A percentile compares a stretch with the other conserved stretches of the same genome.
Conservation (phyloP, 1,284 basidiomycete genomes). For the Stereum hirsutum region DNA sequence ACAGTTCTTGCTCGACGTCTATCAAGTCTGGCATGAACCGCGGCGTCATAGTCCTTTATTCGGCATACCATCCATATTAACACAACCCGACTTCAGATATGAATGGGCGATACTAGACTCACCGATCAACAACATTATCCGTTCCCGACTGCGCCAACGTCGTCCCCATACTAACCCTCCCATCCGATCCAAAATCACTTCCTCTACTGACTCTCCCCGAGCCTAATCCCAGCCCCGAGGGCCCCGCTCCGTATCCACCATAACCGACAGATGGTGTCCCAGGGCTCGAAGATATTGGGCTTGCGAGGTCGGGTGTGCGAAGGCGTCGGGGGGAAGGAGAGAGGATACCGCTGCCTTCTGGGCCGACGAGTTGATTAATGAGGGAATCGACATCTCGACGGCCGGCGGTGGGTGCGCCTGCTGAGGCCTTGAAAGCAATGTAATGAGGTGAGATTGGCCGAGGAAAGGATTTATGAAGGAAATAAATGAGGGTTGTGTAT, state of each 20-base stretch:
- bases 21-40: slow-evolving; percentile 67
- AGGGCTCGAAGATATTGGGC: slow-evolving; percentile 45
- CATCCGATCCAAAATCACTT: slow-evolving; percentile 52
- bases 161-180: slow-evolving; percentile 33
- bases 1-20: slow-evolving; percentile 82
- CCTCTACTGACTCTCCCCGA: slow-evolving; percentile 59
- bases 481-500: neutral
- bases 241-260: slow-evolving; percentile 31
- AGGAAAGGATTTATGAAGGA: too few species aligned
- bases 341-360: neutral
- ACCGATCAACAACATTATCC: slow-evolving; percentile 64
- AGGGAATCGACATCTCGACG: slow-evolving; percentile 11
- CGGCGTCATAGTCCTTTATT: slow-evolving; percentile 48
- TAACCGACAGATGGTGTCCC: slow-evolving; percentile 54
- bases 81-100: slow-evolving; percentile 3
- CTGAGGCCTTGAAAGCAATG: neutral
- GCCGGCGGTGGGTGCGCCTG: slow-evolving; percentile 3
- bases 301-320: slow-evolving; percentile 15
- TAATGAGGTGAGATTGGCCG: too few species aligned
- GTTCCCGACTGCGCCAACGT: slow-evolving; percentile 41
- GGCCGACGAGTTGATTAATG: slow-evolving; percentile 10
- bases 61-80: neutral
- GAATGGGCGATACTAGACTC: slow-evolving; percentile 13
- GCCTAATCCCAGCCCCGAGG: slow-evolving; percentile 32
- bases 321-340: too few species aligned